Evolutionary conservation across 768 basidiomycete species (phyloP), one percentile per base, ranked within the genome.

Genomic region (Rhizopogon vesiculosus): DNA sequence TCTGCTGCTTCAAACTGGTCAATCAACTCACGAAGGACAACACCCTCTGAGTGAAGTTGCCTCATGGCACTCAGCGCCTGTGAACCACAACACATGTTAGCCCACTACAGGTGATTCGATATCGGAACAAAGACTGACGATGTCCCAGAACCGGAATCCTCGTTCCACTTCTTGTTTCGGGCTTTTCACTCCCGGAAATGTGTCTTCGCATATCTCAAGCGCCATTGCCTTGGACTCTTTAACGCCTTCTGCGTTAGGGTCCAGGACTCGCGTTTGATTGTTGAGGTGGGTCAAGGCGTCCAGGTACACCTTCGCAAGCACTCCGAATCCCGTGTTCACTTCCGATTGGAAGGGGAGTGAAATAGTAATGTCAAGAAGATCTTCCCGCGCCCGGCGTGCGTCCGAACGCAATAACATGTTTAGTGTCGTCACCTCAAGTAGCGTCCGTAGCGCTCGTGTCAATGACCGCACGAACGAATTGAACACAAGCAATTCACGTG

Each of bases 111-210:
- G 18, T 41, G 40, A 54, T 42, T 51, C 25, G 44, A 45, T 53
- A 64, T 56, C 58, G 29, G 49, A 53, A 55, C 52, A 56, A 50
- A 58, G 45, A 43, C 93, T 75, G 67, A 97, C 95, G 72, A 95
- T 81, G 69, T 98, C 93, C 96, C 96, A 99, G 79, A 98, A 99
- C 65, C 96, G 79, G 79, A 99, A 98, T 6, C 96, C 96, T 49
- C 96, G 76, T 72, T 97, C 93, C 56, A 99, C 89, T 78, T 98
- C 96, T 58, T 76, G 75, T 73, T 87, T 85, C 3, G 95, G 92
- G 55, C 66, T 71, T 77, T 94, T 96, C 62, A 99, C 91, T 19
- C 91, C 93, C 18, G 87, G 82, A 79, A 98, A 98, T 54, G 91
- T 93, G 67, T 94, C 89, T 64, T 98, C 94, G 68, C 95, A 90